phyloP scores from a whole-genome alignment of 305 asterid genomes.

The Fraxinus nigra region DNA sequence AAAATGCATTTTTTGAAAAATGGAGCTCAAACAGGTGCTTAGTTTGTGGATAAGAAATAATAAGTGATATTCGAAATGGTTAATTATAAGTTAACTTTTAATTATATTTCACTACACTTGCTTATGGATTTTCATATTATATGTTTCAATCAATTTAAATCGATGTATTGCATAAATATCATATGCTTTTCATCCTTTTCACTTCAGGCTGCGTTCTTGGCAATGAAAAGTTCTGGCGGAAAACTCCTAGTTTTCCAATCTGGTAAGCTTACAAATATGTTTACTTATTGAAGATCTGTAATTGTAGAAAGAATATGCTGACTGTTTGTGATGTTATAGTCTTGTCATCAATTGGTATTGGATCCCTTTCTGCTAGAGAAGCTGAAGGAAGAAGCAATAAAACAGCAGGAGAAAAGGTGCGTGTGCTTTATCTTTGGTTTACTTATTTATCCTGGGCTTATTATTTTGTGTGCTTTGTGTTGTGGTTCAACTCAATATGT shows the following conservation, averaged over 20 bases:
- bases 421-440: conserved; percentile 21
- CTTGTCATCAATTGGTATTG: conserved; percentile 84
- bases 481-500: not conserved
- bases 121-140: not conserved
- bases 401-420: conserved; percentile 85
- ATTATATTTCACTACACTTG: not conserved
- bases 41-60: conserved; percentile 12
- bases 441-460: conserved; percentile 3
- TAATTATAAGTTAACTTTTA: not conserved
- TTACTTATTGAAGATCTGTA: conserved; percentile 2
- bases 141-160: conserved; percentile 14
- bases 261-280: conserved; percentile 45
- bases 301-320: not conserved
- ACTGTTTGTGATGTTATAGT: conserved; percentile 45
- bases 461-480: not conserved
- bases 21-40: too few relatives aligned
- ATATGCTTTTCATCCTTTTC: conserved; percentile 17
- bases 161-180: conserved; percentile 4
- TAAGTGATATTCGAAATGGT: not conserved
- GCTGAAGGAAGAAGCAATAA: conserved; percentile 90
- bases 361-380: conserved; percentile 96
- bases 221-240: conserved; percentile 97
- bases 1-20: too few relatives aligned
- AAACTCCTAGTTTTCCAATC: conserved; percentile 96
- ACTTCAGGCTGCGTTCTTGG: conserved; percentile 90